Percentiles rank a stretch among this genome's conserved stretches.
Evolutionary conservation across 176 grass and related monocot genomes (phyloP).

Genomic region (Eragrostis nindensis): DNA sequence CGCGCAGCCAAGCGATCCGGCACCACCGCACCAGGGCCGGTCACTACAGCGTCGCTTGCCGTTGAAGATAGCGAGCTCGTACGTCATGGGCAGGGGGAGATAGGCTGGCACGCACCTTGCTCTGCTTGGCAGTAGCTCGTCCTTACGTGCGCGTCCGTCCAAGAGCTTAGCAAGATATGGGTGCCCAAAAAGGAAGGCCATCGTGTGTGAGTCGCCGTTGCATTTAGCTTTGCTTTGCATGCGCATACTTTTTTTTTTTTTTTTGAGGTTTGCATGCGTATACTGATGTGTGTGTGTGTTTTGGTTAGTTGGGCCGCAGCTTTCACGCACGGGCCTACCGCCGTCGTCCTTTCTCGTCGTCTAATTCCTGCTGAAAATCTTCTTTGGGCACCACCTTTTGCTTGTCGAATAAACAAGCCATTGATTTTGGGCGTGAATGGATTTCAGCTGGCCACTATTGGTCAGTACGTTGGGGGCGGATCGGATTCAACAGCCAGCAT

Average conservation of each 20-base stretch:
- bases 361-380: not conserved
- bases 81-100: not conserved
- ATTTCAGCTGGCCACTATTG: not conserved
- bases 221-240: too few relatives aligned
- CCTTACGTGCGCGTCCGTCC: not conserved
- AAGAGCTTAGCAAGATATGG: not conserved
- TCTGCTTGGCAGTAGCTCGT: not conserved
- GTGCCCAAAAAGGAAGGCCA: slow-evolving; percentile 6
- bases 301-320: slow-evolving; percentile 8
- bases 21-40: not conserved
- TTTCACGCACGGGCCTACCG: not conserved
- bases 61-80: not conserved
- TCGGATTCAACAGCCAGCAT: not conserved
- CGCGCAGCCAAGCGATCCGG: too few relatives aligned
- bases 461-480: not conserved
- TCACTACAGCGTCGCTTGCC: not conserved
- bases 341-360: not conserved
- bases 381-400: not conserved
- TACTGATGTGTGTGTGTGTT: too few relatives aligned
- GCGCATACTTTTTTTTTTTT: too few relatives aligned
- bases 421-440: not conserved
- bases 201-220: not conserved
- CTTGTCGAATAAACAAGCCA: not conserved
- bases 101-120: slow-evolving; percentile 43
- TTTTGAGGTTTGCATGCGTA: too few relatives aligned